Base-by-base conservation (phyloP, 1,284 basidiomycete species). In the Golubevia sp. region DNA sequence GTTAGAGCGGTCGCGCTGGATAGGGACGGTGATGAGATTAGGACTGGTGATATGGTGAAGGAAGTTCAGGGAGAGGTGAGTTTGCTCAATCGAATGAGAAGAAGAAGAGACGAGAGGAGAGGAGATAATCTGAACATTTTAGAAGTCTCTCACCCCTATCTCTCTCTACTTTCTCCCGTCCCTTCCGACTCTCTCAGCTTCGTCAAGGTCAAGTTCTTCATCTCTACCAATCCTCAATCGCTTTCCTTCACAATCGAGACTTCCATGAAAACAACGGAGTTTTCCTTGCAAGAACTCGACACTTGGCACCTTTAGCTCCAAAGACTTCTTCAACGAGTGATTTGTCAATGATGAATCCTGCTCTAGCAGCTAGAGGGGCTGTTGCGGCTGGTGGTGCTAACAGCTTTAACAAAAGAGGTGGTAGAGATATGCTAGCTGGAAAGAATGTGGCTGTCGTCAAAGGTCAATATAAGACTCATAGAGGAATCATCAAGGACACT, bases 401-500 rank as follows among this genome's bases (percentile, higher is more conserved):
- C 20, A 62, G 55, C 51, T 48, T 66, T 55, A 55, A 56, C 18
- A 27, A 55, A 30, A 57, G 44, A 30, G 61, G 61, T 7, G 63
- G 63, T 18, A 18, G 61, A 8, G 80, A 83, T 61, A 62, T 70
- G 48, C 71, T 73, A 62, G 67, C 66, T 53, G 80, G 80, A 51
- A 79, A 76, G 64, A 67, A 72, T 27, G 80, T 83, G 3, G 74
- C 76, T 26, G 76, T 83, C 64, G 68, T 78, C 63, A 74, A 71
- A 26, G 80, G 80, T 2, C 78, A 74, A 2, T 82, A 82, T 71
- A 83, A 83, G 64, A 77, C 77, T 18, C 80, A 79, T 63, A 74
- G 79, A 44, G 80, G 80, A 13, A 79, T 81, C 51, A 83, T 83
- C 69, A 82, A 78, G 30, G 80, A 83, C 60, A 79, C 80, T 15